Conservation (phyloP, 1,139 yeast species). For the Yamadazyma dendronema region DNA sequence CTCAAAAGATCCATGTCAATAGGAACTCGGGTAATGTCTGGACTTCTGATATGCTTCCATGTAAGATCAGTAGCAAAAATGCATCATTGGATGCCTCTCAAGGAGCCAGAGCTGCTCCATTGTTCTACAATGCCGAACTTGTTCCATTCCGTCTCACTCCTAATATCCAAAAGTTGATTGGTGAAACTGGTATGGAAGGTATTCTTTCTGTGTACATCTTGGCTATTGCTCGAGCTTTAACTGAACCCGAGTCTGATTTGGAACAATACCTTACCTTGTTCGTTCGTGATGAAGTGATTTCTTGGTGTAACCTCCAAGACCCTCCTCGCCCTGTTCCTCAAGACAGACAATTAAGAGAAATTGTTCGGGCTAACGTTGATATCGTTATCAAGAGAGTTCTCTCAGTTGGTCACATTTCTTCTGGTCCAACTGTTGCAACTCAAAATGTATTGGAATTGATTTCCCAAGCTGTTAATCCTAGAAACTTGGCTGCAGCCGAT, state of each 20-base stretch:
- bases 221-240: conserved; percentile 81
- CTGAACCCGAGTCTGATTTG: conserved; percentile 88
- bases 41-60: conserved; percentile 95
- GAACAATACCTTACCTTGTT: conserved; percentile 86
- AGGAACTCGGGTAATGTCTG: conserved; percentile 84
- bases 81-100: conserved; percentile 57
- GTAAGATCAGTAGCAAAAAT: conserved; percentile 65
- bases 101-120: conserved; percentile 70
- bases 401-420: conserved; percentile 76
- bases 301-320: conserved; percentile 91
- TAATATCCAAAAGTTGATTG: conserved; percentile 88
- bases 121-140: conserved; percentile 89
- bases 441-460: conserved; percentile 90
- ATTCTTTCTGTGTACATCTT: conserved; percentile 81
- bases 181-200: conserved; percentile 91
- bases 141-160: conserved; percentile 98
- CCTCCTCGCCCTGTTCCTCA: conserved; percentile 60
- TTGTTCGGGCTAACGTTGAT: conserved; percentile 87
- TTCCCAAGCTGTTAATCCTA: conserved; percentile 94
- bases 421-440: conserved; percentile 78
- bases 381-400: conserved; percentile 67
- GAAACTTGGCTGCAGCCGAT: conserved; percentile 90
- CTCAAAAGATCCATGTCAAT: conserved; percentile 86
- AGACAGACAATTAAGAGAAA: conserved; percentile 81
- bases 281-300: conserved; percentile 90